Evolutionary conservation across 2,329 filamentous ascomycete species (phyloP), one percentile per base, ranked within the genome.

Genomic region (Penicillium sp.): DNA sequence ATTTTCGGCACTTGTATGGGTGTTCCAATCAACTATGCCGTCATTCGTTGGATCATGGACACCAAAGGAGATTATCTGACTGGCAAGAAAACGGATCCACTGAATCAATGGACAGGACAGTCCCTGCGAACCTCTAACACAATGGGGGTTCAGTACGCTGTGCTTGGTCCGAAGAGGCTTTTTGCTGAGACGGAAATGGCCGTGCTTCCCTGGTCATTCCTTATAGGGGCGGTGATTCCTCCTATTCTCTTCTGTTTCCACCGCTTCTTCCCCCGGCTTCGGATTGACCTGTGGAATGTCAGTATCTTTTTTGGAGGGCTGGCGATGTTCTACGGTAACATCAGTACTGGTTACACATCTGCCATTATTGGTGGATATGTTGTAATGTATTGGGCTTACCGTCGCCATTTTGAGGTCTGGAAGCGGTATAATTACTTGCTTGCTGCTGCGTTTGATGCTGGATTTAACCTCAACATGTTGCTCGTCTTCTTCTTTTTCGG

Each of bases 31-130:
- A 85, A 87, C 66, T 87, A 86, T 53, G 83, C 77, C 6, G 82
- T 86, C 23, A 81, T 87, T 45, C 79, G 82, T 39, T 87, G 84
- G 85, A 79, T 86, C 0, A 70, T 87, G 6, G 76, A 81, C 59
- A 80, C 80, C 7, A 86, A 87, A 65, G 74, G 76, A 15, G 81
- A 85, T 36, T 86, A 82, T 62, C 68, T 86, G 3, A 78, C 79
- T 0, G 83, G 84, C 23, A 67, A 66, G 5, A 73, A 78, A 51
- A 72, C 72, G 0, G 84, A 87, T 59, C 83, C 84, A 0, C 77
- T 83, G 0, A 79, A 84, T 57, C 84, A 87, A 64, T 87, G 84
- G 85, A 86, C 84, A 0, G 85, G 81, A 0, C 85, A 87, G 63
- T 68, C 66, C 1, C 73, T 87, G 1, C 77, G 80, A 0, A 73